Base-by-base conservation (phyloP, 2,329 filamentous ascomycete species). In the Elsinoe australis region DNA sequence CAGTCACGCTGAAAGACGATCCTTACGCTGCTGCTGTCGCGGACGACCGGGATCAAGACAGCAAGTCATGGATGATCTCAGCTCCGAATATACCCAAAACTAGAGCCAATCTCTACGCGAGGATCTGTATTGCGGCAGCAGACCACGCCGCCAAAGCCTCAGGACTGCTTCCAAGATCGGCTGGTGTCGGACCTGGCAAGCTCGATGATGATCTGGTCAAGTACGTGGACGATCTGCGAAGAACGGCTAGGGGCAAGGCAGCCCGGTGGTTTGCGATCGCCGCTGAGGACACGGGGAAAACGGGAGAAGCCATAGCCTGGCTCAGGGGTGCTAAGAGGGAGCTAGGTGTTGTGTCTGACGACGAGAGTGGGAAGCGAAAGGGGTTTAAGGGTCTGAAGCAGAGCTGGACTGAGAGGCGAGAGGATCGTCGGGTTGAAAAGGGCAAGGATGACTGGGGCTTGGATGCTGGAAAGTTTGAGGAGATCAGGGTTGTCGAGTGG, bases 41-140 rank as follows among this genome's bases (percentile, higher is more conserved):
- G 1, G 86, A 94, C 58, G 79, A 83, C 49, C 77, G 89, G 39
- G 94, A 94, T 61, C 79, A 82, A 47, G 80, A 83, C 56, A 87
- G 89, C 64, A 87, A 78, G 52, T 90, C 96, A 56, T 98, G 90
- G 90, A 96, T 96, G 88, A 94, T 92, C 64, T 87, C 85, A 58
- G 78, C 87, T 0, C 87, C 90, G 0, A 80, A 87, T 44, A 86
- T 95, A 41, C 85, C 88, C 22, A 89, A 90, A 61, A 88, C 95
- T 14, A 81, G 90, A 38, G 87, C 87, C 6, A 82, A 94, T 59
- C 73, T 98, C 1, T 94, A 94, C 60, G 88, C 88, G 1, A 76
- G 90, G 1, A 71, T 96, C 5, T 96, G 88, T 62, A 75, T 96
- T 8, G 87, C 88, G 0, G 87, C 89, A 0, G 82, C 85, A 0